phyloP scores from a whole-genome alignment of 2,329 filamentous ascomycete genomes.

The Bipolaris cookei region DNA sequence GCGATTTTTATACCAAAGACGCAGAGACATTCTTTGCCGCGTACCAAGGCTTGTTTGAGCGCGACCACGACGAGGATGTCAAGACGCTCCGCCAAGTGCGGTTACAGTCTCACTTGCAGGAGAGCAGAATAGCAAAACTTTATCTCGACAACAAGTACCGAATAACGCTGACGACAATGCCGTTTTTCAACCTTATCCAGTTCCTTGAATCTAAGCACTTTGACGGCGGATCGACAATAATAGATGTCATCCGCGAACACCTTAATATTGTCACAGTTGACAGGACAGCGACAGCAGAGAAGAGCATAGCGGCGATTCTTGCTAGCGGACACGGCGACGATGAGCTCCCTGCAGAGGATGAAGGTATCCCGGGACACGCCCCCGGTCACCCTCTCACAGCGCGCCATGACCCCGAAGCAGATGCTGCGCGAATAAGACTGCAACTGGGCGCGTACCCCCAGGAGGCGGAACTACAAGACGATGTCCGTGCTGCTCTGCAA shows the following conservation, averaged over 20 bases:
- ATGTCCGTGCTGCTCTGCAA: conserved; percentile 84
- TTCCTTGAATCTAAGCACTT: conserved; percentile 88
- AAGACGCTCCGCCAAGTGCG: conserved; percentile 75
- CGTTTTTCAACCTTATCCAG: conserved; percentile 81
- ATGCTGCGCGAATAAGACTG: conserved; percentile 61
- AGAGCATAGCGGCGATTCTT: conserved; percentile 66
- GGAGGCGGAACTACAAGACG: conserved; percentile 80
- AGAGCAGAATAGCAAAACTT: conserved; percentile 77
- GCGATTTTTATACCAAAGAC: conserved; percentile 73
- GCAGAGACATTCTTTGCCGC: conserved; percentile 74
- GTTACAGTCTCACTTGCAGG: conserved; percentile 76
- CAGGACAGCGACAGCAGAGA: conserved; percentile 60
- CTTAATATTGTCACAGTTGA: conserved; percentile 66
- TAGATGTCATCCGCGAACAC: conserved; percentile 70
- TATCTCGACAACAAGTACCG: conserved; percentile 89
- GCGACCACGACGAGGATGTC: conserved; percentile 80
- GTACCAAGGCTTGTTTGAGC: conserved; percentile 73
- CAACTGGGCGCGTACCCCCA: conserved; percentile 83
- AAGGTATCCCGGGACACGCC: conserved; percentile 72
- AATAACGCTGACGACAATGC: conserved; percentile 84
- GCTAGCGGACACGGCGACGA: conserved; percentile 61
- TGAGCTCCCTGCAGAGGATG: conserved; percentile 68
- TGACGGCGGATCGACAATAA: conserved; percentile 78
- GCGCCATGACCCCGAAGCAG: conserved; percentile 63
- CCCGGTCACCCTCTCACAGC: conserved; percentile 68